A percentile compares a stretch with the other conserved stretches of the same genome.
Evolutionary conservation across 345 rosid species (phyloP).

Genomic region (Trapa bicornis): DNA sequence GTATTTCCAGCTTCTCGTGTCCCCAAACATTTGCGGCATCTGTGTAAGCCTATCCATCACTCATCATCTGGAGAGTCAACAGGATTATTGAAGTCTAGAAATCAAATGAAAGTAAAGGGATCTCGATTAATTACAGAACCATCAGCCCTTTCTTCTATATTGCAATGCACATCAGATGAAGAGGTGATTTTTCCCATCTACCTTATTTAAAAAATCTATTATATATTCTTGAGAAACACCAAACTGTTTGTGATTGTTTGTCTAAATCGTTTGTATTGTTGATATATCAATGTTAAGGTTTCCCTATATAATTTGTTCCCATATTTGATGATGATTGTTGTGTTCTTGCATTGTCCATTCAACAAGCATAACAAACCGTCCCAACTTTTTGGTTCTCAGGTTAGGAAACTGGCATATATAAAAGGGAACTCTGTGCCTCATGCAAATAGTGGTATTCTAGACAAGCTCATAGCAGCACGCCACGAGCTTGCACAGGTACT

Average conservation of each 20-base stretch:
- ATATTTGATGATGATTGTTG: background rate
- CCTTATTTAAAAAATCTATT: background rate
- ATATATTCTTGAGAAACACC: background rate
- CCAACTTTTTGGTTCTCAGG: constrained; percentile 26
- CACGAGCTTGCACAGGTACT: constrained; percentile 83
- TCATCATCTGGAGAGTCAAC: constrained; percentile 21
- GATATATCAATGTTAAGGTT: background rate
- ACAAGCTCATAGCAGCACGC: constrained; percentile 60
- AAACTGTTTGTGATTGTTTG: background rate
- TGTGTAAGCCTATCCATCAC: constrained; percentile 41
- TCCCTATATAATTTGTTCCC: background rate
- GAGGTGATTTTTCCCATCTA: constrained; percentile 35
- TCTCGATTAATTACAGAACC: constrained; percentile 55
- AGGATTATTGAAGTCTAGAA: constrained; percentile 25
- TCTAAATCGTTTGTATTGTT: background rate
- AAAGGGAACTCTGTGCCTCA: constrained; percentile 70
- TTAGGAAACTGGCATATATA: constrained; percentile 60
- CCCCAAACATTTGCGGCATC: constrained; percentile 60
- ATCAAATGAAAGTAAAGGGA: constrained; percentile 41
- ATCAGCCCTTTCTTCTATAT: constrained; percentile 39
- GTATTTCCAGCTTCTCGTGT: constrained; percentile 59
- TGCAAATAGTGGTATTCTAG: constrained; percentile 68
- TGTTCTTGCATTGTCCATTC: background rate
- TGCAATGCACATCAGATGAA: constrained; percentile 73
- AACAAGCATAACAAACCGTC: background rate